phyloP scores from a whole-genome alignment of 768 basidiomycete species.

The Cyclocybe cylindracea region DNA sequence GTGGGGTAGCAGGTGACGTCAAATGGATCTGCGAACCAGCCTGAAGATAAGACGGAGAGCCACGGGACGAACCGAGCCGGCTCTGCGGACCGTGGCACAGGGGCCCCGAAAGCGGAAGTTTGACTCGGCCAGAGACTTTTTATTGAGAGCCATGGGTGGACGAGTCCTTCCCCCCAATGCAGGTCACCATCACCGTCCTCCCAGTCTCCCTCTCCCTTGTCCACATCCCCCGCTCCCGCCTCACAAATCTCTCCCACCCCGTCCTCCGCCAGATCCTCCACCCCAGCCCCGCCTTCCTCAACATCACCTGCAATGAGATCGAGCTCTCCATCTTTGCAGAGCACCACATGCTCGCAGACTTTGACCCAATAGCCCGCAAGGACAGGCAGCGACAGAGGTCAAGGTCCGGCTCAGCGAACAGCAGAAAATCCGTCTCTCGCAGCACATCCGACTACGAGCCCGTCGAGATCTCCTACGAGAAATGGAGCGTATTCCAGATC shows the following conservation, averaged over 20 bases:
- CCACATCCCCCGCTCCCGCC: constrained; percentile 72
- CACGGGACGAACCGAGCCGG: no score
- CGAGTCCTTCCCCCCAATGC: constrained; percentile 26
- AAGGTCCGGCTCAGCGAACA: constrained; percentile 37
- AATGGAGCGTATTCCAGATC: constrained; percentile 80
- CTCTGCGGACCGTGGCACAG: neutral
- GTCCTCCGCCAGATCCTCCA: constrained; percentile 71
- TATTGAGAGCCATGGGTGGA: no score
- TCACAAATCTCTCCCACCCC: constrained; percentile 56
- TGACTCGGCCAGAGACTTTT: neutral
- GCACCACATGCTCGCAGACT: constrained; percentile 54
- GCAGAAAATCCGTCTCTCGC: constrained; percentile 24
- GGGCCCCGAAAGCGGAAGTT: neutral
- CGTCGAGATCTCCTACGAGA: constrained; percentile 71
- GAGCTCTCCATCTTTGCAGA: constrained; percentile 79
- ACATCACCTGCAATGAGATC: constrained; percentile 76
- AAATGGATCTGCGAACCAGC: no score
- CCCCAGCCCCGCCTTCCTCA: constrained; percentile 67
- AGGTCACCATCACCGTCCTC: constrained; percentile 68
- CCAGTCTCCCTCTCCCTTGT: constrained; percentile 73
- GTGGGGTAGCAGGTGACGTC: no score
- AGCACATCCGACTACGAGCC: constrained; percentile 36
- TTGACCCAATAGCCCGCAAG: constrained; percentile 58
- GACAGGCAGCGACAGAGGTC: constrained; percentile 51
- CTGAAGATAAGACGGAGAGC: no score